These are phyloP conservation scores for Exophiala oligosperma DNA, from an alignment of 2,329 filamentous ascomycete species.

Conservation along the genomic window DNA sequence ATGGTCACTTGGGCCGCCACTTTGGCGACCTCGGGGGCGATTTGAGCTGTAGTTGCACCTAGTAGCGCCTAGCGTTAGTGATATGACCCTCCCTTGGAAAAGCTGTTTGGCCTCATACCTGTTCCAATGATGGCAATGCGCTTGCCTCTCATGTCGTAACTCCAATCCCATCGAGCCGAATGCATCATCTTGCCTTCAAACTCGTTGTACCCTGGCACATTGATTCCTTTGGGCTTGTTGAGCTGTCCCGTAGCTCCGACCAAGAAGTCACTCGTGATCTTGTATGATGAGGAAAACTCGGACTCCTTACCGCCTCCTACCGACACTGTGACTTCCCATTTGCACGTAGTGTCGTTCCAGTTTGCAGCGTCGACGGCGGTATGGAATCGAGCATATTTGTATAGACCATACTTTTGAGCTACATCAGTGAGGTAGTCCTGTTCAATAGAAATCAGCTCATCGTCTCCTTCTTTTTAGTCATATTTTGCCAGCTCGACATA, in stretches of 20 bases:
- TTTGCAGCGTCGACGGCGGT: slow-evolving; percentile 53
- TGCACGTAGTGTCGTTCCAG: slow-evolving; percentile 59
- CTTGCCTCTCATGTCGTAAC: slow-evolving; percentile 54
- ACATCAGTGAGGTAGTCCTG: slow-evolving; percentile 50
- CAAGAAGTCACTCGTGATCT: slow-evolving; percentile 56
- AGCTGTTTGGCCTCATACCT: slow-evolving; percentile 35
- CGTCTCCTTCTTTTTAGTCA: slow-evolving; percentile 8
- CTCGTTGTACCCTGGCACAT: slow-evolving; percentile 27
- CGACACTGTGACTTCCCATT: slow-evolving; percentile 51
- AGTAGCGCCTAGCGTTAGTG: not conserved
- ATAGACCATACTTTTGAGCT: slow-evolving; percentile 39
- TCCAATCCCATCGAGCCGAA: slow-evolving; percentile 46
- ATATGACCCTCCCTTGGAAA: too few relatives aligned
- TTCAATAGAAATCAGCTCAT: not conserved
- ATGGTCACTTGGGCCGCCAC: slow-evolving; percentile 51
- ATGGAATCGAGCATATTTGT: slow-evolving; percentile 60
- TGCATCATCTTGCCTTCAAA: slow-evolving; percentile 35
- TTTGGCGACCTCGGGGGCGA: slow-evolving; percentile 57
- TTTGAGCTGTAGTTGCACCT: slow-evolving; percentile 60
- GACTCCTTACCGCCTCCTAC: slow-evolving; percentile 56
- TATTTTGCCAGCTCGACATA: slow-evolving; percentile 18
- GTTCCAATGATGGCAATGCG: slow-evolving; percentile 60
- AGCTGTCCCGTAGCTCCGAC: slow-evolving; percentile 60
- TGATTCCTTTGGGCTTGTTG: slow-evolving; percentile 49
- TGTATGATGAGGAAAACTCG: slow-evolving; percentile 56